A percentile compares a stretch with the other conserved stretches of the same genome.
phyloP scores from a whole-genome alignment of 1,284 basidiomycete species.

The Ganoderma resinaceum region DNA sequence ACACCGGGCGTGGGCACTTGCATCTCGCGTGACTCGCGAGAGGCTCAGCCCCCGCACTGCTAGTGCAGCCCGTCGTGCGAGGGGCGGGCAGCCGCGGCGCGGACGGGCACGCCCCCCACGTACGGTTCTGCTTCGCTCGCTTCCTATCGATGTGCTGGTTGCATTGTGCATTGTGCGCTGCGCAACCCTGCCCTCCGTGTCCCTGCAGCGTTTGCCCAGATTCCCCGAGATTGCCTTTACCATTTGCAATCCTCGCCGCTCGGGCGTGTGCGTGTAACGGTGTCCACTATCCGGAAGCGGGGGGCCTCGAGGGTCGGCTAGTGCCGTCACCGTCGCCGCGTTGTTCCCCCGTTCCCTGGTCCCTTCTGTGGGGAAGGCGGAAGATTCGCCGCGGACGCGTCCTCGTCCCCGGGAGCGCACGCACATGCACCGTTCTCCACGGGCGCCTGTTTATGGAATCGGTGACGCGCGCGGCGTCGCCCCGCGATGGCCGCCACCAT shows the following conservation, averaged over 20 bases:
- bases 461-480: conserved; percentile 10
- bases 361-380: conserved; percentile 9
- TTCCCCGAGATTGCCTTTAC: conserved; percentile 31
- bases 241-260: conserved; percentile 18
- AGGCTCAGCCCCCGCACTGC: conserved; percentile 22
- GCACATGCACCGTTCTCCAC: background rate
- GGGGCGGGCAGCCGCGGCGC: conserved; percentile 19
- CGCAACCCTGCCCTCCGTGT: conserved; percentile 16
- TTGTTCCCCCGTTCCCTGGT: conserved; percentile 17
- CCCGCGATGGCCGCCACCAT: conserved; percentile 5
- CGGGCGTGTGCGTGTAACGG: conserved; percentile 15
- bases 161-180: conserved; percentile 8
- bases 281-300: conserved; percentile 12
- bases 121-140: conserved; percentile 18
- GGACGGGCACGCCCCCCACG: conserved; percentile 25
- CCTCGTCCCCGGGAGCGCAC: background rate
- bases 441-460: conserved; percentile 6
- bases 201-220: conserved; percentile 17
- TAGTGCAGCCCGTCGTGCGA: conserved; percentile 11
- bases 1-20: conserved; percentile 12
- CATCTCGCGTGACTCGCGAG: conserved; percentile 24
- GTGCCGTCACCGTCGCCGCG: conserved; percentile 14
- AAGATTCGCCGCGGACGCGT: conserved; percentile 1
- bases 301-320: conserved; percentile 11
- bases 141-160: conserved; percentile 28